These are phyloP conservation scores for Alternaria postmessia DNA, from an alignment of 2,329 filamentous ascomycete genomes.

Conservation along the genomic window DNA sequence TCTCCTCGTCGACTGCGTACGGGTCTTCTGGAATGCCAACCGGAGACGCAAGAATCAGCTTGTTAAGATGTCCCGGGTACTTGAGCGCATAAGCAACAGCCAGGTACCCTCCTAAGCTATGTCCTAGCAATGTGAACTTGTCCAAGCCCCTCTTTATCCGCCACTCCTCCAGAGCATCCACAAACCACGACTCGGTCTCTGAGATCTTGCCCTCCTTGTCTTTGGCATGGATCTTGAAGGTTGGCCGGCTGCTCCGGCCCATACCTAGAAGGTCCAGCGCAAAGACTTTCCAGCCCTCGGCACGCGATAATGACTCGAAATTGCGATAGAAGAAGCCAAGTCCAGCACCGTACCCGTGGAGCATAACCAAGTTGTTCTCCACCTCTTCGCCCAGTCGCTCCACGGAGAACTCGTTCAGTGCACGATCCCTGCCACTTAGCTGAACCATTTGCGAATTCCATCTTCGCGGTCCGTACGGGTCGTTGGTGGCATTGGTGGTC, in stretches of 20 bases:
- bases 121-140: constrained; percentile 89
- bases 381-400: constrained; percentile 80
- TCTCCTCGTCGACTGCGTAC: constrained; percentile 79
- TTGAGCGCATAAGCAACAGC: constrained; percentile 95
- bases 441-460: constrained; percentile 88
- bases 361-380: constrained; percentile 89
- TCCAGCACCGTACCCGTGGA: constrained; percentile 96
- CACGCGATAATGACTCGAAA: constrained; percentile 83
- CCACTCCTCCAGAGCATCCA: constrained; percentile 97
- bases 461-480: constrained; percentile 83
- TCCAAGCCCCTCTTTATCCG: constrained; percentile 87
- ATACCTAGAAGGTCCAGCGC: constrained; percentile 95
- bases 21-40: constrained; percentile 96
- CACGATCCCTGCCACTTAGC: constrained; percentile 84
- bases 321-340: constrained; percentile 99
- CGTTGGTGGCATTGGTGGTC: constrained; percentile 61
- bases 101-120: constrained; percentile 94
- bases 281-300: constrained; percentile 85
- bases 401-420: constrained; percentile 91
- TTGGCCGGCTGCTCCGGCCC: constrained; percentile 84
- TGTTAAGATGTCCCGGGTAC: constrained; percentile 93
- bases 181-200: constrained; percentile 94
- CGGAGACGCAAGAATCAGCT: constrained; percentile 92
- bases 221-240: constrained; percentile 86
- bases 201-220: constrained; percentile 79